phyloP scores from a whole-genome alignment of 2,329 filamentous ascomycete genomes.

The Teratosphaeria nubilosa region DNA sequence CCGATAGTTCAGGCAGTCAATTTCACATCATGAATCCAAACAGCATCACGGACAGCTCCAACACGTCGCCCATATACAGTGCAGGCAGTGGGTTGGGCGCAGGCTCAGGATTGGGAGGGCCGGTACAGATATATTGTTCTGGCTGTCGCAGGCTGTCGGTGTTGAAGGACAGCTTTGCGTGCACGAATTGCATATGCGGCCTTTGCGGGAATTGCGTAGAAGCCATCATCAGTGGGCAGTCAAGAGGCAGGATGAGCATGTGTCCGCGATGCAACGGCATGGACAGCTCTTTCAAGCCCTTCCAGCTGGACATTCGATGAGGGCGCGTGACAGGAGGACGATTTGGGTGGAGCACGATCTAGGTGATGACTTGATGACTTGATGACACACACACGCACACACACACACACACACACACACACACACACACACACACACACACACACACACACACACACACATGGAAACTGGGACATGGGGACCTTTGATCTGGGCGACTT shows the following conservation, averaged over 20 bases:
- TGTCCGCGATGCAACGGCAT: conserved; percentile 72
- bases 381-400: too few species aligned
- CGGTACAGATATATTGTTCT: conserved; percentile 83
- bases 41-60: conserved; percentile 38
- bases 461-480: background rate
- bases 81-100: conserved; percentile 5
- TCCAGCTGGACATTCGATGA: conserved; percentile 72
- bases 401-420: too few species aligned
- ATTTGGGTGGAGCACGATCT: background rate
- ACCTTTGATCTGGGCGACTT: background rate
- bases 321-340: background rate
- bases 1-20: conserved; percentile 52
- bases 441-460: too few species aligned
- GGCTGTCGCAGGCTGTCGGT: conserved; percentile 69
- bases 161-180: conserved; percentile 79
- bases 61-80: conserved; percentile 44
- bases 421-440: too few species aligned
- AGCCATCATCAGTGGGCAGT: conserved; percentile 64
- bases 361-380: background rate
- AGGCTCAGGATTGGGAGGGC: conserved; percentile 3
- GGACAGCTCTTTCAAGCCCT: conserved; percentile 71
- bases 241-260: conserved; percentile 54
- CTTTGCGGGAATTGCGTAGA: conserved; percentile 83
- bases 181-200: conserved; percentile 91
- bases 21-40: conserved; percentile 46